Evolutionary conservation across 2,329 filamentous ascomycete species (phyloP).

Genomic region (Sporothrix phasma): DNA sequence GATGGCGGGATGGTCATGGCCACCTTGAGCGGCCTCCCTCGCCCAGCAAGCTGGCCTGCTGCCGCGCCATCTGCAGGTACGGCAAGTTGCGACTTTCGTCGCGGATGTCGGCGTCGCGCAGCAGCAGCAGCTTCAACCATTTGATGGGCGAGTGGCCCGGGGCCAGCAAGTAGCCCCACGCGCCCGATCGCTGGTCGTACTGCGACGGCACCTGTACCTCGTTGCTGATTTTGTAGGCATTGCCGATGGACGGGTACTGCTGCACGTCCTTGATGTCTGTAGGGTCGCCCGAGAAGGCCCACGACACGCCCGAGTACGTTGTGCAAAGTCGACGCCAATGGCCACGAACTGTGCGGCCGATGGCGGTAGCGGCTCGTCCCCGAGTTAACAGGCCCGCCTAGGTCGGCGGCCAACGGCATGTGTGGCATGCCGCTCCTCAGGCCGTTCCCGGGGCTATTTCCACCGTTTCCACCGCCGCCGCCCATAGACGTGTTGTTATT

Average conservation of each 20-base stretch:
- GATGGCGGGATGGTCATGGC: slow-evolving; percentile 36
- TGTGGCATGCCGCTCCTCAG: not conserved
- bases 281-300: slow-evolving; percentile 13
- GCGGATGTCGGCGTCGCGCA: slow-evolving; percentile 14
- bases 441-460: too few relatives aligned
- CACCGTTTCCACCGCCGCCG: not conserved
- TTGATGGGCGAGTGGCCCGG: slow-evolving; percentile 9
- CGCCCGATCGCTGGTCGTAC: slow-evolving; percentile 4
- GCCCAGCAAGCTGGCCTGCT: not conserved
- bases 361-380: not conserved
- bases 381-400: not conserved
- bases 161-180: slow-evolving; percentile 9
- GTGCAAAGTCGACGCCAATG: slow-evolving; percentile 19
- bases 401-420: not conserved
- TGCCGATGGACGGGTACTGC: not conserved
- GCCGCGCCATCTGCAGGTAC: slow-evolving; percentile 2
- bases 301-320: slow-evolving; percentile 17
- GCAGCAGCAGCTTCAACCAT: slow-evolving; percentile 18
- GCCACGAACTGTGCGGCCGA: slow-evolving; percentile 9
- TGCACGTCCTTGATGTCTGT: slow-evolving; percentile 4
- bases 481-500: not conserved
- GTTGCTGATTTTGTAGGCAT: slow-evolving; percentile 17
- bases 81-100: slow-evolving; percentile 12
- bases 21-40: slow-evolving; percentile 26
- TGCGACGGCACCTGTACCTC: slow-evolving; percentile 16